A percentile compares a stretch with the other conserved stretches of the same genome.
phyloP scores from a whole-genome alignment of 2,329 filamentous ascomycete genomes.

The Trichoderma breve region DNA sequence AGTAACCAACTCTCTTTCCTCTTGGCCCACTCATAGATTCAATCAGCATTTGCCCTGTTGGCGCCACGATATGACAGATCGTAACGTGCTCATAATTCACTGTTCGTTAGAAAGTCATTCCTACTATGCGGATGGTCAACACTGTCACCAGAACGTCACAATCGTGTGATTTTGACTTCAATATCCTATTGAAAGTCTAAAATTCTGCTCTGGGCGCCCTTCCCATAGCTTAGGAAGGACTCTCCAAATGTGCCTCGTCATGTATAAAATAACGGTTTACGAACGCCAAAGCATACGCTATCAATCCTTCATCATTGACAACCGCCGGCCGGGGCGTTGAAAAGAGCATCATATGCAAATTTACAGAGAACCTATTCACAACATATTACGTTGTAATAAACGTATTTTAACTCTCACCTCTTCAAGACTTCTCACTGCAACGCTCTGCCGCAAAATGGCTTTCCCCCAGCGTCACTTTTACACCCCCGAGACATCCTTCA shows the following conservation, averaged over 20 bases:
- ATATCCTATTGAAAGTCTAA: background rate
- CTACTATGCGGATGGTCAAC: background rate
- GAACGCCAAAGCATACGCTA: background rate
- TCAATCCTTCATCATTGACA: background rate
- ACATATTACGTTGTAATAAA: background rate
- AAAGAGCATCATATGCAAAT: background rate
- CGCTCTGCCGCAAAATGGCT: slow-evolving; percentile 45
- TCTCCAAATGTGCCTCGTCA: background rate
- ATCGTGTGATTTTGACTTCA: background rate
- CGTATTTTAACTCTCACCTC: background rate
- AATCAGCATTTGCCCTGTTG: background rate
- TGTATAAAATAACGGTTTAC: background rate
- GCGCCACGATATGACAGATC: background rate
- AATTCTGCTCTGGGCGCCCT: background rate
- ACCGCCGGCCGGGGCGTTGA: background rate
- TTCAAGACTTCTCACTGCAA: background rate
- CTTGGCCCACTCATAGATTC: too few relatives aligned
- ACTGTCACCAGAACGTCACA: background rate
- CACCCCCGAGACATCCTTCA: slow-evolving; percentile 45
- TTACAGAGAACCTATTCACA: background rate
- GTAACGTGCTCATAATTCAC: background rate
- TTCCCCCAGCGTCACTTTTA: slow-evolving; percentile 49
- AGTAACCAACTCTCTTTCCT: too few relatives aligned
- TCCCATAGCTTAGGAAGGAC: background rate
- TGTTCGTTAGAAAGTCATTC: background rate